Base-by-base conservation (phyloP, 148 eudicot genomes). In the Vaccinium corymbosum region DNA sequence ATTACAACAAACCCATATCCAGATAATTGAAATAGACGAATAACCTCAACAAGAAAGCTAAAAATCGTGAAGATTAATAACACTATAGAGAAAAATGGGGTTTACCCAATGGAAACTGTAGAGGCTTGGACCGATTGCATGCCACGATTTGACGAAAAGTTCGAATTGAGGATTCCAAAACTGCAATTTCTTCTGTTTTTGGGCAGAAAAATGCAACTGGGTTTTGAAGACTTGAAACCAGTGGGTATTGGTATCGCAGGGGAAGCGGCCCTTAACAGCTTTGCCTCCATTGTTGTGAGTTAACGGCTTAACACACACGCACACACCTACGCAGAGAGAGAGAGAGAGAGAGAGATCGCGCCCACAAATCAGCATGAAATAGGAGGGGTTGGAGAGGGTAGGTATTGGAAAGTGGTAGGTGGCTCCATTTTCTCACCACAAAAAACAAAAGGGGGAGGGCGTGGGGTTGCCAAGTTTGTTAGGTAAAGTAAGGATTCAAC, bases 71-170 rank as follows among this genome's bases (percentile, higher is more conserved):
- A 42, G 25, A 75, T n/a, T 16, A 46, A 42, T 10, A 42, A 72
- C 15, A 20, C 6, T 7, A 8, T 1, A 42, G 19, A 6, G 6
- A 71, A 1, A 7, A 2, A 7, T 0, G 27, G 14, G 4, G 12
- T 14, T 15, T 89, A 90, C 90, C 89, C 88, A 88, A 83, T 13
- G 64, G 85, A 82, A 76, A 51, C 61, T 61, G 90, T 85, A 78
- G 88, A 85, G 81, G 87, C 86, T 14, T 80, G 90, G 86, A 88
- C 76, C 19, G 89, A 79, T 32, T 42, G 87, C 61, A 84, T n/a
- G 38, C 84, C 84, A 85, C 83, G 72, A 3, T 85, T 85, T 17
- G 85, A 64, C 4, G 68, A 61, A 7, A 70, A 76, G 17, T 79
- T 81, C 20, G 82, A 68, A 64, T 42, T 71, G 80, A 17, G 55